Evolutionary conservation across 2,329 filamentous ascomycete species (phyloP), one percentile per base, ranked within the genome.

Genomic region (Claviceps sp.): DNA sequence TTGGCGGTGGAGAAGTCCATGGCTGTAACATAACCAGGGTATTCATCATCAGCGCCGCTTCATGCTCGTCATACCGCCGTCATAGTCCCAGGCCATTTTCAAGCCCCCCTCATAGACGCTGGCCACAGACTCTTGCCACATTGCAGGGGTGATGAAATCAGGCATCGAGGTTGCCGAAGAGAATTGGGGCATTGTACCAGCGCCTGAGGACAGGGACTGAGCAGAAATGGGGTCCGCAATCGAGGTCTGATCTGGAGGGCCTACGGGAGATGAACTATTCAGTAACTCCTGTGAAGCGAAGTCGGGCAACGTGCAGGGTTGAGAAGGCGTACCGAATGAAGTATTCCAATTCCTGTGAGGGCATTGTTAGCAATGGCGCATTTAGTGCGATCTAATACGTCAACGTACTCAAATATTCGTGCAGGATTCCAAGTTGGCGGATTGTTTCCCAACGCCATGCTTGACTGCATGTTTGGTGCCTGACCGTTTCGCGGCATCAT

Each of bases 361-460:
- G 7, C 22, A 29, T 38, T 23, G 44, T 48, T 38, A 52, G 39
- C 16, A 23, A 22, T 5, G 5, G 39, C 11, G 14, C 11, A 16
- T 29, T 20, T 20, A 26, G 36, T 26, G 22, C 6, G 2, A 47
- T 39, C 26, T 29, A 9, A 7, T 39, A 26, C 34, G 40, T 50
- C 55, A 48, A 78, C 87, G 76, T 78, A 95, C 88, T 91, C 87
- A 76, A 95, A 91, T 58, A 95, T 88, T 53, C 85, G 80, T 36
- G 86, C 79, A 23, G 89, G 90, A 61, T 95, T 94, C 89, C 89
- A 95, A 52, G 76, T 71, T 23, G 77, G 75, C 47, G 79, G 76
- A 54, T 86, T 83, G 54, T 85, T 84, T 58, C 80, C 72, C 62
- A 86, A 67, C 45, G 77, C 69, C 64, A 87, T 73, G 45, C 75